Base-by-base conservation (phyloP, 495 filamentous ascomycete genomes). In the Oidiodendron maius region DNA sequence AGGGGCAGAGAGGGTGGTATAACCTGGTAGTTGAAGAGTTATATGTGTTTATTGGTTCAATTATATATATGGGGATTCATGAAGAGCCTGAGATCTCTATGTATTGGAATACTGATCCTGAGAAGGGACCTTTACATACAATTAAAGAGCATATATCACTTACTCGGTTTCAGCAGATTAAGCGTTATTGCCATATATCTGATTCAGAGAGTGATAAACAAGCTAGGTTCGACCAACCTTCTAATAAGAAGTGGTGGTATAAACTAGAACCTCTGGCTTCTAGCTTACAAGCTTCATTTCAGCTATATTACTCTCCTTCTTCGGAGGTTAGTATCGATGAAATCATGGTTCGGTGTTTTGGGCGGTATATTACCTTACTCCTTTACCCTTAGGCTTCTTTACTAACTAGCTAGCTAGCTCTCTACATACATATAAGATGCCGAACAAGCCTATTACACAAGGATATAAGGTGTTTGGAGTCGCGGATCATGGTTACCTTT, bases 401-500 rank as follows among this genome's bases (percentile, higher is more conserved):
- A n/a, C n/a, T n/a, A n/a, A n/a, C n/a, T n/a, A n/a, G n/a, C n/a
- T n/a, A n/a, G n/a, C n/a, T 15, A 40, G 46, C 22, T 48, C 47
- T 0, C 8, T 22, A 2, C 42, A 55, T 16, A 58, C 51, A 0
- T 58, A 56, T 34, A 58, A 51, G 20, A n/a, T n/a, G n/a, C n/a
- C n/a, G n/a, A n/a, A n/a, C n/a, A n/a, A n/a, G n/a, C n/a, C n/a
- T n/a, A n/a, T 57, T 57, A 46, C 50, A 8, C 46, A 52, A 28
- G 39, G 9, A 22, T 37, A 53, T 35, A 59, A 55, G 15, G 39
- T 50, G 6, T 46, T 43, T 24, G 30, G 36, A 18, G 41, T 55
- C 18, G 39, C 39, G 18, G 20, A 51, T 18, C 20, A 51, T 22
- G 40, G 40, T 37, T 51, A 51, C 38, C 15, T 51, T 23, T 51